Conservation (phyloP, 1,284 basidiomycete species). For the Rhodotorula sp. region DNA sequence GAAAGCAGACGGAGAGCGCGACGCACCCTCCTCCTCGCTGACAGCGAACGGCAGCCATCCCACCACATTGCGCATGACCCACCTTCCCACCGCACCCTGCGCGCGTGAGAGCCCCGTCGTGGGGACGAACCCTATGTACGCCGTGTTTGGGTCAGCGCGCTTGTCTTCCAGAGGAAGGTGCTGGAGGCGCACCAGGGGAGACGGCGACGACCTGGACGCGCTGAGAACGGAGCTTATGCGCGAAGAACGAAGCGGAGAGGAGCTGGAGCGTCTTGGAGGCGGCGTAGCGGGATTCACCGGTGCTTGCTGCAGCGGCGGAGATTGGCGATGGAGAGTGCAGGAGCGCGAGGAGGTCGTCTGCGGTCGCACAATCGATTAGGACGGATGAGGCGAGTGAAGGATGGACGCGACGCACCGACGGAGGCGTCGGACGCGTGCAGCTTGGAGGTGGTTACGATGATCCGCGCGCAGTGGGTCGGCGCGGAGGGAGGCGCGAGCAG, state of each 20-base stretch:
- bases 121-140: conserved; percentile 19
- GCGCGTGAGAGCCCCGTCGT: conserved; percentile 19
- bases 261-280: conserved; percentile 19
- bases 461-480: not conserved
- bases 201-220: conserved; percentile 21
- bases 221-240: not conserved
- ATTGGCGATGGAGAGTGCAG: not conserved
- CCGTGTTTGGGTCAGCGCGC: not conserved
- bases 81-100: not conserved
- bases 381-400: not conserved
- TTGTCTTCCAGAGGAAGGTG: too few relatives aligned
- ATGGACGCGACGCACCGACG: not conserved
- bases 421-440: conserved; percentile 1
- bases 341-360: conserved; percentile 1
- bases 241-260: not conserved
- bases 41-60: conserved; percentile 24
- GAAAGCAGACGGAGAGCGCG: too few relatives aligned
- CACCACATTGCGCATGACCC: conserved; percentile 18
- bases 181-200: conserved; percentile 20
- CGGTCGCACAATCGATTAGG: not conserved
- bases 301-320: not conserved
- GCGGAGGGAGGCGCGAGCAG: not conserved
- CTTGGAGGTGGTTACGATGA: conserved; percentile 28
- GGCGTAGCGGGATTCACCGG: conserved; percentile 18
- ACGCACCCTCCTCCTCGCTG: conserved; percentile 14